Evolutionary conservation across 2,329 filamentous ascomycete genomes (phyloP).

Genomic region (Monilinia fructicola): DNA sequence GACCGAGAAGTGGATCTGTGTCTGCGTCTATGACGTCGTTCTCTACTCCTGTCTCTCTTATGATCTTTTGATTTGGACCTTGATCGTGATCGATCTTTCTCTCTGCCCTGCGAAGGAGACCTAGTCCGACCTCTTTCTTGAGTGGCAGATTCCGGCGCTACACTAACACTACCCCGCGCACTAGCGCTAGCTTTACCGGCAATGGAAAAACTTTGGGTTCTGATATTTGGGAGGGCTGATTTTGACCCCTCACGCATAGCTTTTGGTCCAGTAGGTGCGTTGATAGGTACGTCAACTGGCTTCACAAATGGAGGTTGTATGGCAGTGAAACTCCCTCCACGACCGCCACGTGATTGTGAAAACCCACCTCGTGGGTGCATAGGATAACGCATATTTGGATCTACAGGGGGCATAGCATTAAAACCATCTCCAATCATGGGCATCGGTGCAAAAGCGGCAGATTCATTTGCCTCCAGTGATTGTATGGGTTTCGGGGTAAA

Average conservation of each 20-base stretch:
- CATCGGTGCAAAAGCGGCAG: slow-evolving; percentile 50
- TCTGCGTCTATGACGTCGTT: slow-evolving; percentile 37
- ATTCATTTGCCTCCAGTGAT: slow-evolving; percentile 38
- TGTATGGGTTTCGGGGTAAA: slow-evolving; percentile 38
- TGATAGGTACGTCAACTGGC: slow-evolving; percentile 53
- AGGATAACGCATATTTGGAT: slow-evolving; percentile 16
- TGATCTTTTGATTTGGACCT: slow-evolving; percentile 38
- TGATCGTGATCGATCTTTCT: slow-evolving; percentile 41
- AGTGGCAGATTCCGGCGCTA: slow-evolving; percentile 32
- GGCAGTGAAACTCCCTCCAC: slow-evolving; percentile 45
- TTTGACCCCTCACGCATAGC: slow-evolving; percentile 90
- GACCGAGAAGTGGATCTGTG: slow-evolving; percentile 38
- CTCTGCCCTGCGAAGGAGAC: slow-evolving; percentile 34
- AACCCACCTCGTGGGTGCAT: slow-evolving; percentile 40
- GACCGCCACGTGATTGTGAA: slow-evolving; percentile 39
- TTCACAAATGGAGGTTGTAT: slow-evolving; percentile 38
- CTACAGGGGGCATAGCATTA: slow-evolving; percentile 27
- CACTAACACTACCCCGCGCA: slow-evolving; percentile 35
- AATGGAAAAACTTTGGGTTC: slow-evolving; percentile 44
- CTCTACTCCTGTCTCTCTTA: slow-evolving; percentile 35
- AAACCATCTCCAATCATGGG: slow-evolving; percentile 50
- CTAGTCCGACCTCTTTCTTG: slow-evolving; percentile 35
- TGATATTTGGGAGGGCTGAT: slow-evolving; percentile 68
- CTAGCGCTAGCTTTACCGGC: slow-evolving; percentile 39
- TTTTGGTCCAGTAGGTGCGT: slow-evolving; percentile 87